Conservation (phyloP, 257 asterid genomes). For the Rauvolfia tetraphylla region DNA sequence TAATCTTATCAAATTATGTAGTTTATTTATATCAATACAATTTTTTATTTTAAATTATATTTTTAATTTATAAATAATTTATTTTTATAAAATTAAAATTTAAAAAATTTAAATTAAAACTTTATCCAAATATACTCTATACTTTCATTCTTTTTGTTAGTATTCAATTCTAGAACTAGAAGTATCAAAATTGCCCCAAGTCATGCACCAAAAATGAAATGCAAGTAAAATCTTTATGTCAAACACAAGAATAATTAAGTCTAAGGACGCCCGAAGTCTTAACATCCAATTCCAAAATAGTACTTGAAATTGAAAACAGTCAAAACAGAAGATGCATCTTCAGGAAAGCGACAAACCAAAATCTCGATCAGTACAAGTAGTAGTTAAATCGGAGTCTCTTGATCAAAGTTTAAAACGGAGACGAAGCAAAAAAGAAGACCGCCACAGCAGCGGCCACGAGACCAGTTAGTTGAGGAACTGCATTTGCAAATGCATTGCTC, state of each 20-base stretch:
- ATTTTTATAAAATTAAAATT: too few species aligned
- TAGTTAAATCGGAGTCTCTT: neutral
- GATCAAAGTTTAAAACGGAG: slow-evolving; percentile 2
- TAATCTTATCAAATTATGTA: too few species aligned
- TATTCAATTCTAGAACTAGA: too few species aligned
- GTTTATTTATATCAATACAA: too few species aligned
- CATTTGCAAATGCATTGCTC: slow-evolving; percentile 22
- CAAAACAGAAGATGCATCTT: neutral
- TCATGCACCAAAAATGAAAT: too few species aligned
- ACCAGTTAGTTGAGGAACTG: slow-evolving; percentile 26
- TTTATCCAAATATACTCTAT: too few species aligned
- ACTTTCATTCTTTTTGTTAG: too few species aligned
- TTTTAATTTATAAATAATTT: too few species aligned
- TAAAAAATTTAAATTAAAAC: too few species aligned
- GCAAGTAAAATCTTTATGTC: neutral
- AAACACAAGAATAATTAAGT: too few species aligned
- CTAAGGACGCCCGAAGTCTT: neutral
- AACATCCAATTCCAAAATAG: neutral
- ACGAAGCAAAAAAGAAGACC: slow-evolving; percentile 24
- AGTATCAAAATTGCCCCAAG: too few species aligned
- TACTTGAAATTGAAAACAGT: neutral
- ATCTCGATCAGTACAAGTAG: neutral
- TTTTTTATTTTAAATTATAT: too few species aligned
- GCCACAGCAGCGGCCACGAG: slow-evolving; percentile 15
- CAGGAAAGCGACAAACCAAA: neutral